A percentile compares a stretch with the other conserved stretches of the same genome.
Conservation (phyloP, 2,329 filamentous ascomycete species). For the Penicillium sumatraense region DNA sequence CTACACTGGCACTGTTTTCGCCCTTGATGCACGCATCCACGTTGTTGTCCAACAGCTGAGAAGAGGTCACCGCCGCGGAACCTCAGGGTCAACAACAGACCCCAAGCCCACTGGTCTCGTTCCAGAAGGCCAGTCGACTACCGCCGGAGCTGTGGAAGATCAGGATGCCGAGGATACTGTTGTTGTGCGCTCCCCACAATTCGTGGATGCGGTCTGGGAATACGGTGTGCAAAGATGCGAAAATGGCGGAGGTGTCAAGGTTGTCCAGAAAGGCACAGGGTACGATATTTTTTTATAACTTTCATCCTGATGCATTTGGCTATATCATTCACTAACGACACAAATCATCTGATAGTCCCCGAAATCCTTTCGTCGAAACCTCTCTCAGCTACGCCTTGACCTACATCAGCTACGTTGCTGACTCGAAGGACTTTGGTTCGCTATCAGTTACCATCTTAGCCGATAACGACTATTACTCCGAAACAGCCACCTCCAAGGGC, state of each 20-base stretch:
- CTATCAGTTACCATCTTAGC: slow-evolving; percentile 84
- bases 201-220: slow-evolving; percentile 82
- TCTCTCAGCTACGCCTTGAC: slow-evolving; percentile 85
- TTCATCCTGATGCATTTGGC: too few species aligned
- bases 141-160: slow-evolving; percentile 39
- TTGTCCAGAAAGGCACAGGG: slow-evolving; percentile 65
- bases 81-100: slow-evolving; percentile 22
- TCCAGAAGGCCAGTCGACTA: slow-evolving; percentile 11
- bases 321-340: too few species aligned
- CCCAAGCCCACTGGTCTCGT: slow-evolving; percentile 8
- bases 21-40: slow-evolving; percentile 67
- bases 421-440: slow-evolving; percentile 63
- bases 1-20: slow-evolving; percentile 76
- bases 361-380: slow-evolving; percentile 90
- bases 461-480: slow-evolving; percentile 96
- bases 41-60: slow-evolving; percentile 60
- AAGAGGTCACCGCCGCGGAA: slow-evolving; percentile 34
- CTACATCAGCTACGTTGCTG: slow-evolving; percentile 65
- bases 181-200: slow-evolving; percentile 89
- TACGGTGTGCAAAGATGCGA: slow-evolving; percentile 76
- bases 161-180: slow-evolving; percentile 71
- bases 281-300: slow-evolving; percentile 23
- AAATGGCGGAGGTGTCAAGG: slow-evolving; percentile 76
- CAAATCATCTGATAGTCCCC: slow-evolving; percentile 51
- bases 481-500: slow-evolving; percentile 53